Evolutionary conservation across 2,329 filamentous ascomycete genomes (phyloP).

Genomic region (Fusarium sp.): DNA sequence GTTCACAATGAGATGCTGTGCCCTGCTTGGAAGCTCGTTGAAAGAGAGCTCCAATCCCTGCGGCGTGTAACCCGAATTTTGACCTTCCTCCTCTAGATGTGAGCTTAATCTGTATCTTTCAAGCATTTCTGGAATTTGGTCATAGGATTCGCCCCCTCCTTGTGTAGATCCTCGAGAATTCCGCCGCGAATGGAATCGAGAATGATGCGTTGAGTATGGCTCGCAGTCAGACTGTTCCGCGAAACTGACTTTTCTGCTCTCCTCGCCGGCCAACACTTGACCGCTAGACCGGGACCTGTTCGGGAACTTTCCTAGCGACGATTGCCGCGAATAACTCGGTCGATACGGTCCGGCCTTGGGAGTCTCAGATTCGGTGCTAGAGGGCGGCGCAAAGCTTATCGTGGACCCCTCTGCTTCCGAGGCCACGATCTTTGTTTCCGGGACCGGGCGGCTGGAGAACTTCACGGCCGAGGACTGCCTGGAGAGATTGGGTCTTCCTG

Average conservation of each 20-base stretch:
- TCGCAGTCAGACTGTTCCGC: conserved; percentile 52
- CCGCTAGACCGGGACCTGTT: conserved; percentile 72
- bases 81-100: conserved; percentile 41
- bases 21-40: conserved; percentile 85
- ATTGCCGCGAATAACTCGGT: conserved; percentile 54
- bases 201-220: conserved; percentile 29
- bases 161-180: conserved; percentile 49
- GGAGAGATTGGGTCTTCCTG: conserved; percentile 59
- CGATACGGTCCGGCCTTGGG: conserved; percentile 47
- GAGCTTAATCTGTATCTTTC: conserved; percentile 50
- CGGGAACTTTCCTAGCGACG: conserved; percentile 67
- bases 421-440: conserved; percentile 72
- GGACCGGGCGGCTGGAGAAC: conserved; percentile 79
- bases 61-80: conserved; percentile 61
- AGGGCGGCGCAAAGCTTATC: conserved; percentile 74
- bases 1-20: conserved; percentile 88
- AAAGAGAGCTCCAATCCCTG: conserved; percentile 79
- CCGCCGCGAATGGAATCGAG: conserved; percentile 51
- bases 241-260: conserved; percentile 72
- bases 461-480: conserved; percentile 65
- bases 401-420: conserved; percentile 65
- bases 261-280: conserved; percentile 63
- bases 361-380: conserved; percentile 42
- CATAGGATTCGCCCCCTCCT: conserved; percentile 49
- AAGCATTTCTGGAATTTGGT: conserved; percentile 58